phyloP scores from a whole-genome alignment of 2,329 filamentous ascomycete genomes.

The Venturia carpophila region DNA sequence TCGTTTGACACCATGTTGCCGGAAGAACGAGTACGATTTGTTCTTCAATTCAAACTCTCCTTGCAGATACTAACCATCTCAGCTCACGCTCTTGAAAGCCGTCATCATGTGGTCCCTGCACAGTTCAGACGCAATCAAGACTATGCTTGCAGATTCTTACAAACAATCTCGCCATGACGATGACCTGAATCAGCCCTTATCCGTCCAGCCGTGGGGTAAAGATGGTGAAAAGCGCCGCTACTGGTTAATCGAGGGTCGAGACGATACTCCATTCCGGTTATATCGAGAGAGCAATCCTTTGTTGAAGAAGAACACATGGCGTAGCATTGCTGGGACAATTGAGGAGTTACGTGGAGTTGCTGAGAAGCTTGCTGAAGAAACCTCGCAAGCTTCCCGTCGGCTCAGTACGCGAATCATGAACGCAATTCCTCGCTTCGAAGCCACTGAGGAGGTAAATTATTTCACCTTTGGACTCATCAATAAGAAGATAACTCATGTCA shows the following conservation, averaged over 20 bases:
- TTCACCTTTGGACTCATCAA: slow-evolving; percentile 8
- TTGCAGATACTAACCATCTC: slow-evolving; percentile 22
- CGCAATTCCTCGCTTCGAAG: slow-evolving; percentile 84
- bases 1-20: slow-evolving; percentile 79
- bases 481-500: slow-evolving; percentile 20
- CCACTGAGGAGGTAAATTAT: slow-evolving; percentile 69
- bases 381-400: slow-evolving; percentile 69
- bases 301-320: slow-evolving; percentile 73
- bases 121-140: slow-evolving; percentile 75
- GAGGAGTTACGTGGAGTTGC: slow-evolving; percentile 72
- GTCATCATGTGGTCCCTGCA: slow-evolving; percentile 83
- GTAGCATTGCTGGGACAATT: slow-evolving; percentile 84
- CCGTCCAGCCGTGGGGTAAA: slow-evolving; percentile 82
- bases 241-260: slow-evolving; percentile 85
- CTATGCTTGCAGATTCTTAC: slow-evolving; percentile 78
- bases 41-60: slow-evolving; percentile 10
- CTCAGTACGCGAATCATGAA: slow-evolving; percentile 69
- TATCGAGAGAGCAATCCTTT: slow-evolving; percentile 89
- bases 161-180: slow-evolving; percentile 76
- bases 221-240: slow-evolving; percentile 90
- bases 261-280: slow-evolving; percentile 88
- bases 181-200: slow-evolving; percentile 74
- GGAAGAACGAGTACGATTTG: slow-evolving; percentile 61
- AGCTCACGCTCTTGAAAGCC: slow-evolving; percentile 77
- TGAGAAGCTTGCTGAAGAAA: slow-evolving; percentile 69